A percentile compares a stretch with the other conserved stretches of the same genome.
These are phyloP conservation scores for Rhododendron griersonianum DNA, from an alignment of 148 eudicot genomes.

Conservation along the genomic window DNA sequence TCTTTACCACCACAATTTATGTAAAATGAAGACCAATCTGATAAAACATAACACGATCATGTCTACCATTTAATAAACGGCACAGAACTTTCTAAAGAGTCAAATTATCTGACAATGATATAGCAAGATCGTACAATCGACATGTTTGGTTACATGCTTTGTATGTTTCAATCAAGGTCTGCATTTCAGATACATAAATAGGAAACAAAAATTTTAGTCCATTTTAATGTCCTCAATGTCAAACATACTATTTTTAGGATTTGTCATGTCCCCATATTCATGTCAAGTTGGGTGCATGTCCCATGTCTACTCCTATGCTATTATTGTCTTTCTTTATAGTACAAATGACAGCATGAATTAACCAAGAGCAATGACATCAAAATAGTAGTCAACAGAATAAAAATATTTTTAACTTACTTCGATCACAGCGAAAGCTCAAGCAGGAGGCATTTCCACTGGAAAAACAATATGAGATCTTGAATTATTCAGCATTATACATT, in stretches of 20 bases:
- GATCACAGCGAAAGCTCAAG: conserved; percentile 9
- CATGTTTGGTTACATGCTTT: neutral
- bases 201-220: neutral
- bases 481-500: neutral
- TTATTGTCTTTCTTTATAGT: neutral
- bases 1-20: conserved; percentile 35
- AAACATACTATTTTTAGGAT: neutral
- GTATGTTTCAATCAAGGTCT: neutral
- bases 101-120: neutral
- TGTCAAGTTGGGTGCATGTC: neutral
- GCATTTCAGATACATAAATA: neutral
- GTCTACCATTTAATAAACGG: neutral
- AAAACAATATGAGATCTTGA: neutral
- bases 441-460: conserved; percentile 20
- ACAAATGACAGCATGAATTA: neutral
- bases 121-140: neutral
- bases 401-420: conserved; percentile 7
- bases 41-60: neutral
- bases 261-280: neutral
- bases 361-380: neutral
- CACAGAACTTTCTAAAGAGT: conserved; percentile 9
- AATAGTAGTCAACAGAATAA: neutral
- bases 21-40: conserved; percentile 8
- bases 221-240: neutral
- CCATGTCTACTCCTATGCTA: neutral